Conservation (phyloP, 1,284 basidiomycete genomes). For the Chalciporus sp. region DNA sequence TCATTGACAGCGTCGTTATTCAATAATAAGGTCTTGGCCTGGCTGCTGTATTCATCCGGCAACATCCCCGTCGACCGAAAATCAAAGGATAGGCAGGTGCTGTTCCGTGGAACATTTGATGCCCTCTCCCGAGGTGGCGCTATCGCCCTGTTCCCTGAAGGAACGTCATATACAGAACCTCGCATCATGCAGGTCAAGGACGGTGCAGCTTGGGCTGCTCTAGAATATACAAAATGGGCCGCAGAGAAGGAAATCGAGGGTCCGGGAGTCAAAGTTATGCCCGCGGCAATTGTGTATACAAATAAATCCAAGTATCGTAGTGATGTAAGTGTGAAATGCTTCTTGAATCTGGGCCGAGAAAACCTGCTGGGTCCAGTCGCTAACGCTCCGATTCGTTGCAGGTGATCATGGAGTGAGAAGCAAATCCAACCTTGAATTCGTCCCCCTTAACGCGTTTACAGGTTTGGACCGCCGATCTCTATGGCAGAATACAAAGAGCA, state of each 20-base stretch:
- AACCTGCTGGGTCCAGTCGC: slow-evolving; percentile 1
- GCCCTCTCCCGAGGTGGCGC: slow-evolving; percentile 77
- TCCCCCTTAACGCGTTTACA: slow-evolving; percentile 35
- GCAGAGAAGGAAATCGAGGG: slow-evolving; percentile 47
- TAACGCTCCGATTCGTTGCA: slow-evolving; percentile 32
- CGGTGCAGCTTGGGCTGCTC: slow-evolving; percentile 92
- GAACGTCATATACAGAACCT: slow-evolving; percentile 88
- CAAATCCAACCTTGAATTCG: slow-evolving; percentile 9
- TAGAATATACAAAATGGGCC: slow-evolving; percentile 88
- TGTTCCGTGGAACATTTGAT: slow-evolving; percentile 92
- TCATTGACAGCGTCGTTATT: slow-evolving; percentile 67
- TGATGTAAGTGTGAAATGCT: slow-evolving; percentile 48
- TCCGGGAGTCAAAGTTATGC: slow-evolving; percentile 61
- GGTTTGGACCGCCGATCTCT: slow-evolving; percentile 81
- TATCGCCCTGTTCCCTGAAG: slow-evolving; percentile 95
- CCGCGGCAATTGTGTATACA: slow-evolving; percentile 90
- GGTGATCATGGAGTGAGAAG: slow-evolving; percentile 71
- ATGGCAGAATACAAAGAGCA: slow-evolving; percentile 77
- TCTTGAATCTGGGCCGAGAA: slow-evolving; percentile 7
- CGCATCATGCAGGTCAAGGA: slow-evolving; percentile 94
- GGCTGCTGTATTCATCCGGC: slow-evolving; percentile 84
- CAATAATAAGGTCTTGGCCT: slow-evolving; percentile 70
- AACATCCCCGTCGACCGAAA: slow-evolving; percentile 96
- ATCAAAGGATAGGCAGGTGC: slow-evolving; percentile 83
- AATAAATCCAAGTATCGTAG: slow-evolving; percentile 95